Evolutionary conservation across 2,329 filamentous ascomycete species (phyloP).

Genomic region (Ophiostoma ulmi): DNA sequence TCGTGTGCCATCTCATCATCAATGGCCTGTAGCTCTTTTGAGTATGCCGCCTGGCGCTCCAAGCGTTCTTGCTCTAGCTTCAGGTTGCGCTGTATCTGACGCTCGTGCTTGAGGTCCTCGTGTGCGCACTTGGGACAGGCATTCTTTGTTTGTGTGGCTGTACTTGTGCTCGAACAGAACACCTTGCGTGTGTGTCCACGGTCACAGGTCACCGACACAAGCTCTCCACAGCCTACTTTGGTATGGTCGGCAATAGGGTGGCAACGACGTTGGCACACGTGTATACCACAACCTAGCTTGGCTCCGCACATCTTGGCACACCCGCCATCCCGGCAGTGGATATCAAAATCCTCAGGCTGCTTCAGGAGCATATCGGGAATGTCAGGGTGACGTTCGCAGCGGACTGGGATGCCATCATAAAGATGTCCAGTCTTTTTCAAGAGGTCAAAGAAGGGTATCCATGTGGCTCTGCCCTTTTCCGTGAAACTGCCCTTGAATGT

Average conservation of each 20-base stretch:
- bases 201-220: conserved; percentile 15
- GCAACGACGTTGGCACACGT: conserved; percentile 56
- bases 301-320: conserved; percentile 55
- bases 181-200: not conserved
- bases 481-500: conserved; percentile 54
- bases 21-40: conserved; percentile 42
- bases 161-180: not conserved
- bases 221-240: conserved; percentile 43
- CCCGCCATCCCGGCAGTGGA: conserved; percentile 62
- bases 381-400: conserved; percentile 56
- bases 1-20: conserved; percentile 52
- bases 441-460: conserved; percentile 53
- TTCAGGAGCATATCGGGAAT: conserved; percentile 41
- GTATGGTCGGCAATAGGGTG: conserved; percentile 39
- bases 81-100: conserved; percentile 42
- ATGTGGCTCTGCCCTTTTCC: conserved; percentile 52
- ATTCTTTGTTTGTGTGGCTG: conserved; percentile 27
- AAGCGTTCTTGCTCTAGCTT: conserved; percentile 48
- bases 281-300: conserved; percentile 51
- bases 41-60: conserved; percentile 42
- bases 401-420: conserved; percentile 56
- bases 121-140: conserved; percentile 49
- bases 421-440: conserved; percentile 49
- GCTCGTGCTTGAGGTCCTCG: conserved; percentile 44
- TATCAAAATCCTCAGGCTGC: conserved; percentile 54